A percentile compares a stretch with the other conserved stretches of the same genome.
These are phyloP conservation scores for Hsuehochloa calcarea DNA, from an alignment of 176 grass and related monocot genomes.

Conservation along the genomic window DNA sequence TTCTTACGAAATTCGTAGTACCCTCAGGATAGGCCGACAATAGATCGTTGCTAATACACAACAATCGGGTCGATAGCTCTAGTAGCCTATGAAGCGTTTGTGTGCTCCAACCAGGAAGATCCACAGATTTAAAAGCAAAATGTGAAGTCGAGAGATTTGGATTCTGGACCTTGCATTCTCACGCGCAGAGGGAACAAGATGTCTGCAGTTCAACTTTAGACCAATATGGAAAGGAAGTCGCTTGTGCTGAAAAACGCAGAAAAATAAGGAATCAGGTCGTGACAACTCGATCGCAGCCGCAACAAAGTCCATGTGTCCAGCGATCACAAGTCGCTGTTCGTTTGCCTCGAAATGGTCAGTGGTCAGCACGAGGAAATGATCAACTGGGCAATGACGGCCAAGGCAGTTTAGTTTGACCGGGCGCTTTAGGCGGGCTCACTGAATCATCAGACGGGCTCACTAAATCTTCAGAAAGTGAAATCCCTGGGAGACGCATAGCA, in stretches of 20 bases:
- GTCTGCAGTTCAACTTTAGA: not conserved
- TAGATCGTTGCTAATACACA: not conserved
- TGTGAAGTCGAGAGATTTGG: not conserved
- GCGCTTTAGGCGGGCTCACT: not conserved
- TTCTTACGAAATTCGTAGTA: no score
- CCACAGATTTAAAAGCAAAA: not conserved
- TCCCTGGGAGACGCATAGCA: not conserved
- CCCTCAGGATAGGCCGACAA: not conserved
- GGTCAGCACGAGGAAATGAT: conserved; percentile 25
- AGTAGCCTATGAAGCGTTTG: not conserved
- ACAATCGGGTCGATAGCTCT: not conserved
- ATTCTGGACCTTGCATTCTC: not conserved
- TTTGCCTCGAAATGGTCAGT: conserved; percentile 34
- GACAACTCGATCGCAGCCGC: not conserved
- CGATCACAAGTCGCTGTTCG: not conserved
- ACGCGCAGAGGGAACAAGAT: not conserved
- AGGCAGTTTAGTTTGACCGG: conserved; percentile 15
- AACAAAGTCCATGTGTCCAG: not conserved
- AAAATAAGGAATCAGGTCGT: not conserved
- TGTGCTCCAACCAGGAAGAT: not conserved
- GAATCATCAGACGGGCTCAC: not conserved
- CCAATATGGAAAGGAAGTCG: not conserved
- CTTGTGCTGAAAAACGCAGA: not conserved
- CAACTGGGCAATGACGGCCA: not conserved
- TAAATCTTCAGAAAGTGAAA: not conserved